Conservation (phyloP, 83 land plant genomes). For the Isoetes engelmannii region DNA sequence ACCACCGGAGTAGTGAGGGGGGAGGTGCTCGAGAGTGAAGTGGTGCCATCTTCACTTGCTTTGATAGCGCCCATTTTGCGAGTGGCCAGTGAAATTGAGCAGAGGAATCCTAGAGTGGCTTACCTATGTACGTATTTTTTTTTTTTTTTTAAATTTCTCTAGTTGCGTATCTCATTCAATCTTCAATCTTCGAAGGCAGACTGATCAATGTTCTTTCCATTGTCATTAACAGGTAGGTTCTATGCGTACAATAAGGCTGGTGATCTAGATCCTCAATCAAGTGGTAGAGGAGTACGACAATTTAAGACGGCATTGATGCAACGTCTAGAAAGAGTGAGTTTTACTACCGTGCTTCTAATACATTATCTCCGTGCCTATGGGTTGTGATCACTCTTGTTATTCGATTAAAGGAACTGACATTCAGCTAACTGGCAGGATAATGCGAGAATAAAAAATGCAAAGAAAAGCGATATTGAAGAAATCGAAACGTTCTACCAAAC, state of each 20-base stretch:
- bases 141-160: constrained; percentile 4
- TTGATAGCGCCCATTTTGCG: constrained; percentile 66
- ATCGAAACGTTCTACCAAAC: constrained; percentile 78
- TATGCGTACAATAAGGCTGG: not conserved
- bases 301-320: constrained; percentile 6
- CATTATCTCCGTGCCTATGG: not conserved
- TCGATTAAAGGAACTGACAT: not conserved
- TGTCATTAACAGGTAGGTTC: not conserved
- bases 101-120: constrained; percentile 50
- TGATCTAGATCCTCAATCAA: not conserved
- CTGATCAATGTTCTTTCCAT: not conserved
- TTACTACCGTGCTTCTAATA: not conserved
- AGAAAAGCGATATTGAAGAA: constrained; percentile 84
- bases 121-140: constrained; percentile 51
- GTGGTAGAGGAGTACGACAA: constrained; percentile 10
- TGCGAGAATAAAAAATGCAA: constrained; percentile 49
- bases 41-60: constrained; percentile 58
- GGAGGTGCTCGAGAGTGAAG: constrained; percentile 14
- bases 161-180: not conserved
- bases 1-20: not conserved
- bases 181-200: too few relatives aligned
- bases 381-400: not conserved
- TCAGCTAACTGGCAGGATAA: constrained; percentile 48
- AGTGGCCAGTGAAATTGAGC: constrained; percentile 65
- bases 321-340: constrained; percentile 3